Evolutionary conservation across 331 rosid genomes (phyloP).

Genomic region (Dryas integrifolia): DNA sequence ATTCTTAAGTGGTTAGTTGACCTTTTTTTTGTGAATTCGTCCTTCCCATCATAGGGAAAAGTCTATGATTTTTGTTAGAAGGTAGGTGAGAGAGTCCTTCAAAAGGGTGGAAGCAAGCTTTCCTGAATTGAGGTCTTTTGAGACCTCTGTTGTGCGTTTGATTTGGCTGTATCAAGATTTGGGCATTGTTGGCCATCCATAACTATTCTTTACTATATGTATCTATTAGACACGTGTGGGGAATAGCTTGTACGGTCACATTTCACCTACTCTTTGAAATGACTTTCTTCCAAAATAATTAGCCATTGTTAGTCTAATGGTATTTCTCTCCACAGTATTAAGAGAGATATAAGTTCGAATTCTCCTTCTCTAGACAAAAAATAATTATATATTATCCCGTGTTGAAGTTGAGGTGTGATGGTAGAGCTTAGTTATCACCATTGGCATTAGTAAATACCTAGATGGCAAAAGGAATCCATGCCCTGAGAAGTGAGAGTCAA

Average conservation of each 20-base stretch:
- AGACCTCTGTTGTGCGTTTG: conserved; percentile 28
- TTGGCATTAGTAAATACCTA: no score
- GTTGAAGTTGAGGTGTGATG: no score
- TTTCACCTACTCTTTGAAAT: conserved; percentile 28
- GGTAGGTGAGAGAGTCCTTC: conserved; percentile 48
- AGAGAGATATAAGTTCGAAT: no score
- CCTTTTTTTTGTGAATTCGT: conserved; percentile 22
- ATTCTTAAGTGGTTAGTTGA: conserved; percentile 32
- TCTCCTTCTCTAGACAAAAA: no score
- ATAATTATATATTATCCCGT: no score
- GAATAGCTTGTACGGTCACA: conserved; percentile 39
- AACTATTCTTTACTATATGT: conserved; percentile 18
- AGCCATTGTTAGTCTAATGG: no score
- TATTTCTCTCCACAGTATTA: no score
- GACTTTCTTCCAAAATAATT: not conserved
- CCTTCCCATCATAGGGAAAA: conserved; percentile 31
- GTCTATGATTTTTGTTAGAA: conserved; percentile 34
- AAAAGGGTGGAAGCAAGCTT: conserved; percentile 32
- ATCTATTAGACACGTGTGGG: conserved; percentile 36
- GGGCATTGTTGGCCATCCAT: conserved; percentile 24
- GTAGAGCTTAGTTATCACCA: no score
- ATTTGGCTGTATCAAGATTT: conserved; percentile 39
- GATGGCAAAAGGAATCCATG: no score
- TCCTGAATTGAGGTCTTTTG: conserved; percentile 24
- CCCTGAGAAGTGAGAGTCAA: no score